These are phyloP conservation scores for Aspergillus hortae DNA, from an alignment of 2,329 filamentous ascomycete species.

Conservation along the genomic window DNA sequence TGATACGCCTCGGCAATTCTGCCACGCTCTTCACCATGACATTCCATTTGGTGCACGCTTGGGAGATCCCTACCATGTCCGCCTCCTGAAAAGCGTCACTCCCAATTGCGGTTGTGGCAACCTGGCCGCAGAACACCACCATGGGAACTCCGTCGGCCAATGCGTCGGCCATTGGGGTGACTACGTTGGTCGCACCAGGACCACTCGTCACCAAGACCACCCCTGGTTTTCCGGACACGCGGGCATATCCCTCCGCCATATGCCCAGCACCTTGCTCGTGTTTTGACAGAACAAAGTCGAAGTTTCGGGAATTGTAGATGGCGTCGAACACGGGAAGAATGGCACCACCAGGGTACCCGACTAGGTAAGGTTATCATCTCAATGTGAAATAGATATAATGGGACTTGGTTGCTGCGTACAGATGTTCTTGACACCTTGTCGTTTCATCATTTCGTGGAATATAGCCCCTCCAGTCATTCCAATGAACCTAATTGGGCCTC, in stretches of 20 bases:
- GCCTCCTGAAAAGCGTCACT: conserved; percentile 94
- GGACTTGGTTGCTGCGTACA: too few relatives aligned
- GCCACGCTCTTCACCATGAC: conserved; percentile 90
- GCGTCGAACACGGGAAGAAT: conserved; percentile 95
- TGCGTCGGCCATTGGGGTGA: conserved; percentile 91
- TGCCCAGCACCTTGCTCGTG: conserved; percentile 96
- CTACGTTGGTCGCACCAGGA: conserved; percentile 88
- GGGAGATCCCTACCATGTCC: conserved; percentile 83
- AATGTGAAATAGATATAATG: too few relatives aligned
- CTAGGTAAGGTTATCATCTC: conserved; percentile 34
- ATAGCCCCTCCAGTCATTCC: too few relatives aligned
- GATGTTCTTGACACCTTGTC: too few relatives aligned
- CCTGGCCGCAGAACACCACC: conserved; percentile 90
- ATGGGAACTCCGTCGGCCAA: conserved; percentile 88
- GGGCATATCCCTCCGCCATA: conserved; percentile 94
- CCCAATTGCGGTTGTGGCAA: conserved; percentile 80
- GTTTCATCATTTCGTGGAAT: too few relatives aligned
- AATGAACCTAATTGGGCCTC: too few relatives aligned
- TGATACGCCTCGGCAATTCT: conserved; percentile 82
- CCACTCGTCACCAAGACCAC: conserved; percentile 93
- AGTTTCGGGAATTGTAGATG: conserved; percentile 91
- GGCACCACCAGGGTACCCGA: conserved; percentile 84
- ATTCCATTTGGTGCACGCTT: conserved; percentile 95
- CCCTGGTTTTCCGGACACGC: conserved; percentile 83
- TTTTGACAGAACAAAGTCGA: conserved; percentile 86